Evolutionary conservation across 1,139 yeast genomes (phyloP).

Genomic region (Arxiozyma heterogenica): DNA sequence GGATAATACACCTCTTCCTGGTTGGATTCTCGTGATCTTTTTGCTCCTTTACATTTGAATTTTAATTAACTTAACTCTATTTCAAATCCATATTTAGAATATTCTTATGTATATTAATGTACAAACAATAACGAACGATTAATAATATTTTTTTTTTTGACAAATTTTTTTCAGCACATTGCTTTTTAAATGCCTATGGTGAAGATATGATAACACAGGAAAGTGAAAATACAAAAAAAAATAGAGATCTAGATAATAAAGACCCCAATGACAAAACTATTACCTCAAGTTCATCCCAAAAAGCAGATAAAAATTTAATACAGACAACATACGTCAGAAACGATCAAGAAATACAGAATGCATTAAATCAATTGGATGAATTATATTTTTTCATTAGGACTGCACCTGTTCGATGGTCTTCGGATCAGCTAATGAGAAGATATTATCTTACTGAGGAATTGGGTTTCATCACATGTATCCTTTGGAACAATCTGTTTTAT

Average conservation of each 20-base stretch:
- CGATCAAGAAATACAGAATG: background rate
- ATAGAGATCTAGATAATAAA: no score
- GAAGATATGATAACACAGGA: background rate
- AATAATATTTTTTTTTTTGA: no score
- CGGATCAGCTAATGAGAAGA: slow-evolving; percentile 74
- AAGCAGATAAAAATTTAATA: background rate
- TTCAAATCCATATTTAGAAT: no score
- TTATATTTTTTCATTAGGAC: slow-evolving; percentile 78
- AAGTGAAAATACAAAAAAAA: no score
- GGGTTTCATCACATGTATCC: slow-evolving; percentile 83
- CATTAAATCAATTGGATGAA: slow-evolving; percentile 42
- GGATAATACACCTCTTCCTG: no score
- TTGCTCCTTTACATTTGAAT: background rate
- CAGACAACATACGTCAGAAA: background rate
- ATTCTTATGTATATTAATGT: no score
- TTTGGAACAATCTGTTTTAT: slow-evolving; percentile 83
- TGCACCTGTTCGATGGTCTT: slow-evolving; percentile 93
- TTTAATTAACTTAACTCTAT: no score
- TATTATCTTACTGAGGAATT: slow-evolving; percentile 81
- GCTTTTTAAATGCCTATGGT: background rate
- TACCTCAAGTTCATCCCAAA: background rate
- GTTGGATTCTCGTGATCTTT: background rate
- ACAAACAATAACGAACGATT: no score
- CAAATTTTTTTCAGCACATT: no score
- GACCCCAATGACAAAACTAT: no score